These are phyloP conservation scores for Raddia distichophylla DNA, from an alignment of 176 grass and related monocot genomes.

Conservation along the genomic window DNA sequence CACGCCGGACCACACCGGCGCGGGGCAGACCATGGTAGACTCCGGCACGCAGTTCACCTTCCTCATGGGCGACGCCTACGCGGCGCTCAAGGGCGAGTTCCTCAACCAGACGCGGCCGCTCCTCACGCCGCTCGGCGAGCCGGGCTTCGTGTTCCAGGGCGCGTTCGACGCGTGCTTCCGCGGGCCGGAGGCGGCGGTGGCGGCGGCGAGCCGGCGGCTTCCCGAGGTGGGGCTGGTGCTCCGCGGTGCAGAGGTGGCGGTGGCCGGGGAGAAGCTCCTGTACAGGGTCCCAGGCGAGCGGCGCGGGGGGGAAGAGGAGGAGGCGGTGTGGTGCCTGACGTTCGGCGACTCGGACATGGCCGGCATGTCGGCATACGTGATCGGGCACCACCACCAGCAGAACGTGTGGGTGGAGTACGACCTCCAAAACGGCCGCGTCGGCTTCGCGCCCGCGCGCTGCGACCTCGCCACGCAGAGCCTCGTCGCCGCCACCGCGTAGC, in stretches of 20 bases:
- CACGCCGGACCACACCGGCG: conserved; percentile 81
- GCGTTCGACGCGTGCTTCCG: conserved; percentile 86
- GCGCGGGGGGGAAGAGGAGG: conserved; percentile 48
- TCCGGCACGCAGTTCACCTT: conserved; percentile 91
- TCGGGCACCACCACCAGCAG: conserved; percentile 91
- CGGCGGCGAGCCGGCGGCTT: conserved; percentile 19
- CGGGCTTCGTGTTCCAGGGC: conserved; percentile 76
- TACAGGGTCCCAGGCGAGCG: conserved; percentile 65
- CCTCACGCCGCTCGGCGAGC: conserved; percentile 58
- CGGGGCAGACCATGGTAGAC: conserved; percentile 88
- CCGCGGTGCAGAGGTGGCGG: conserved; percentile 59
- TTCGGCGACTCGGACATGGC: conserved; percentile 84
- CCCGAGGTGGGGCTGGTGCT: conserved; percentile 60
- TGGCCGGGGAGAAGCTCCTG: conserved; percentile 64
- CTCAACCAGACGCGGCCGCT: conserved; percentile 40
- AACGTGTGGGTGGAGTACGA: conserved; percentile 93
- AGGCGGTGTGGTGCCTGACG: conserved; percentile 83
- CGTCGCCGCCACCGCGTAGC: background rate
- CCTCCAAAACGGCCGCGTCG: conserved; percentile 66
- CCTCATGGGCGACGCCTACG: conserved; percentile 72
- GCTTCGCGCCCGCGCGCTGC: conserved; percentile 62
- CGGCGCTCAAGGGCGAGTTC: conserved; percentile 68
- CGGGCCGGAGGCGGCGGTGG: conserved; percentile 23
- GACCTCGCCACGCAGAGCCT: conserved; percentile 52
- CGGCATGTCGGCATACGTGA: conserved; percentile 68